Base-by-base conservation (phyloP, 108 stramenopile genomes). In the Pseudonitzschia pungens region DNA sequence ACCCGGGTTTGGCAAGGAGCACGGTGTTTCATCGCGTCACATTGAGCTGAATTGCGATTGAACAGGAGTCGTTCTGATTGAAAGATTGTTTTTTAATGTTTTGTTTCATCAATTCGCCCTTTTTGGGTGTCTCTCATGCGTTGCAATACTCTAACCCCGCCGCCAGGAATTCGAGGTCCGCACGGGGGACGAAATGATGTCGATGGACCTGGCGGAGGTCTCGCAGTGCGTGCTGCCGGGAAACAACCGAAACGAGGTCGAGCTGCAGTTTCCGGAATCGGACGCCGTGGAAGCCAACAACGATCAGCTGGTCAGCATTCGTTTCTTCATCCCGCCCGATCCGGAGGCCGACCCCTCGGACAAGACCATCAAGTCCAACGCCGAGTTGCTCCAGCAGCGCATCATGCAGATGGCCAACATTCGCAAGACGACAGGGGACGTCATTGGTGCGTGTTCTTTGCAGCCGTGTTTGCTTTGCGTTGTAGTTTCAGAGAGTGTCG, bases 251-350 rank as follows among this genome's bases (percentile, higher is more conserved):
- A 93, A 96, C 72, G 91, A 93, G 76, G 90, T 96, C 66, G 95
- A 96, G 76, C 70, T 96, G 70, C 95, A 96, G 77, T 96, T 96
- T 71, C 88, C 86, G 32, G 95, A 96, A 71, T 84, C 79, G 43
- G 95, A 96, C 77, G 87, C 92, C 31, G 85, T 93, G 1, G 92
- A 93, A 81, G 89, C 89, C 6, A 90, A 89, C 43, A 95, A 89
- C 29, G 93, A 94, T 78, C 93, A 94, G 70, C 65, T 94, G 60
- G 92, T 96, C 15, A 89, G 96, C 18, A 90, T 98, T 70, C 91
- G 92, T 20, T 90, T 98, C 54, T 96, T 90, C 53, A 90, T 99
- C 59, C 97, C 97, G 6, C 93, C 96, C 20, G 97, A 92, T 74
- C 85, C 74, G 50, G 94, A 96, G 18, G 86, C 73, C 10, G 96